Evolutionary conservation across 305 asterid species (phyloP).

Genomic region (Rubia balearica): DNA sequence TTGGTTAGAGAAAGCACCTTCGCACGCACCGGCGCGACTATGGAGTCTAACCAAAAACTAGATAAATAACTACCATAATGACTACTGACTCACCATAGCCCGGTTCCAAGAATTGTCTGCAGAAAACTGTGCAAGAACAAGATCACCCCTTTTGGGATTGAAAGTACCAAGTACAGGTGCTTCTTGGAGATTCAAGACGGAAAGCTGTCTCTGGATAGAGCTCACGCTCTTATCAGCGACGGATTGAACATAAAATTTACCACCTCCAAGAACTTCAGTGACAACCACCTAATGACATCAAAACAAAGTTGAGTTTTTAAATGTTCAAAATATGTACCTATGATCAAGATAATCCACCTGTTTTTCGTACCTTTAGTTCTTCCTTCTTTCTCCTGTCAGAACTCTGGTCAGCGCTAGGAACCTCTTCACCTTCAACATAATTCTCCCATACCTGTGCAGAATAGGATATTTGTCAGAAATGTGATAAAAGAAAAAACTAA

Average conservation of each 20-base stretch:
- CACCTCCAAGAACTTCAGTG: constrained; percentile 90
- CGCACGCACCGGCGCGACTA: too few relatives aligned
- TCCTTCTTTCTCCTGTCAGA: constrained; percentile 82
- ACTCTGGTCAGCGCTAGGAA: constrained; percentile 49
- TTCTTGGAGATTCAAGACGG: constrained; percentile 71
- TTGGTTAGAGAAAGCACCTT: neutral
- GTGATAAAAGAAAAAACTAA: constrained; percentile 13
- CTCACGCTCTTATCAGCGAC: constrained; percentile 83
- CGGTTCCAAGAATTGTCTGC: constrained; percentile 98
- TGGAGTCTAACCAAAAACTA: neutral
- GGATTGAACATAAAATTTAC: constrained; percentile 80
- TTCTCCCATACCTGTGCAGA: constrained; percentile 76
- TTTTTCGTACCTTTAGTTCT: constrained; percentile 59
- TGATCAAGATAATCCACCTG: neutral
- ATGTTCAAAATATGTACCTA: neutral
- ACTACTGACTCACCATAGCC: constrained; percentile 66
- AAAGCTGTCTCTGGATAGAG: constrained; percentile 74
- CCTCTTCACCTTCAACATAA: constrained; percentile 85
- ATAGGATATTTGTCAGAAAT: constrained; percentile 15
- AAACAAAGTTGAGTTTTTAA: neutral
- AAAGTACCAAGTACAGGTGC: constrained; percentile 79
- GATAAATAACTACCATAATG: neutral
- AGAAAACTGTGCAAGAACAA: constrained; percentile 81
- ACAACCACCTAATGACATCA: constrained; percentile 52
- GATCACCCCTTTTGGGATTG: constrained; percentile 86